phyloP scores from a whole-genome alignment of 768 basidiomycete species.

The Suillus brevipes region DNA sequence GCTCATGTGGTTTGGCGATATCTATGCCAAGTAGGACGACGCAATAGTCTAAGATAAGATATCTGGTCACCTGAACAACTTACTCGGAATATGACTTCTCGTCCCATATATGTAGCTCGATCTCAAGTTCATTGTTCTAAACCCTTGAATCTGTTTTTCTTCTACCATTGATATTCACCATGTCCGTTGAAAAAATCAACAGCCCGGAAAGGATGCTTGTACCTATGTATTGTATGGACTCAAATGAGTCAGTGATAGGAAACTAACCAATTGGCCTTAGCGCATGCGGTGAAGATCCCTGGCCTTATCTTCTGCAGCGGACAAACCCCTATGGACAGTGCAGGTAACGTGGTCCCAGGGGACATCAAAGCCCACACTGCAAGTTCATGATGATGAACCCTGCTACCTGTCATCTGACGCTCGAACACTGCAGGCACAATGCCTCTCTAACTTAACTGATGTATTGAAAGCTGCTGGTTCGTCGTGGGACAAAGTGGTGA shows the following conservation, averaged over 20 bases:
- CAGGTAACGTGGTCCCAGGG: conserved; percentile 52
- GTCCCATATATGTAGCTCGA: conserved; percentile 4
- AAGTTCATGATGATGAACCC: conserved; percentile 17
- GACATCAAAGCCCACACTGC: conserved; percentile 63
- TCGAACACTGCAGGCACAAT: conserved; percentile 45
- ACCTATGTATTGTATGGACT: conserved; percentile 16
- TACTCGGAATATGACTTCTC: not conserved
- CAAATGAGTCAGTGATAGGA: not conserved
- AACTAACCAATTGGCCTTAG: conserved; percentile 26
- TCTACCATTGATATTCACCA: conserved; percentile 23
- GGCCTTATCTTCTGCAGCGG: conserved; percentile 64
- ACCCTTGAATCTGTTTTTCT: not conserved
- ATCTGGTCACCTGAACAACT: conserved; percentile 7
- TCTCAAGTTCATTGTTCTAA: not conserved
- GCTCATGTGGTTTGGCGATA: conserved; percentile 1
- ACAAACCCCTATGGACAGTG: conserved; percentile 51
- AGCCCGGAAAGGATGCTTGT: conserved; percentile 41
- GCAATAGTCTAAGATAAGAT: conserved; percentile 2
- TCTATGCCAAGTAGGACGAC: not conserved
- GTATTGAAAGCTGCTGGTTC: conserved; percentile 56
- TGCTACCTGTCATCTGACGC: not conserved
- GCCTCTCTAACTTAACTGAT: conserved; percentile 53
- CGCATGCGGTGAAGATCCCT: conserved; percentile 57
- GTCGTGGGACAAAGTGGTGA: conserved; percentile 59
- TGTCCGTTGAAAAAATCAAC: conserved; percentile 59